These are phyloP conservation scores for Lizanozyma gosingica DNA, from an alignment of 1,139 yeast species.

Conservation along the genomic window DNA sequence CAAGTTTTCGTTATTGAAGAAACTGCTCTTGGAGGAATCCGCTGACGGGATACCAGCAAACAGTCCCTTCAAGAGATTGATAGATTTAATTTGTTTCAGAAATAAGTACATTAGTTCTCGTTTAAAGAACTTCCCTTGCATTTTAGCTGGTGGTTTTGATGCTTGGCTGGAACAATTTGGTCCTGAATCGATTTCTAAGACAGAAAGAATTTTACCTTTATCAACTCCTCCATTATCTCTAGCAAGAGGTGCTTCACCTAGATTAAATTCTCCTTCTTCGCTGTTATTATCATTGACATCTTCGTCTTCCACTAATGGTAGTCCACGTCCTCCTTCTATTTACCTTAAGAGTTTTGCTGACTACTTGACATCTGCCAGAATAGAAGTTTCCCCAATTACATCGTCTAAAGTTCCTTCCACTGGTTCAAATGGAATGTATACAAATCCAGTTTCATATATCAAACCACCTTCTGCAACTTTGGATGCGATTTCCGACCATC, in stretches of 20 bases:
- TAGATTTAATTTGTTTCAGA: constrained; percentile 41
- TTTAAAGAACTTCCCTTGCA: constrained; percentile 25
- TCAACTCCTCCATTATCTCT: constrained; percentile 18
- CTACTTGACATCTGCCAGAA: constrained; percentile 28
- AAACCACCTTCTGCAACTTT: constrained; percentile 1
- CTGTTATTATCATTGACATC: too few species aligned
- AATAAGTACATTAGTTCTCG: constrained; percentile 29
- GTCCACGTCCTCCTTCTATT: constrained; percentile 10
- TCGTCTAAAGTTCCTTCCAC: too few species aligned
- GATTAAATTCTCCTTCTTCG: too few species aligned
- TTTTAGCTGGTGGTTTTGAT: constrained; percentile 34
- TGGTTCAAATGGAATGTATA: too few species aligned
- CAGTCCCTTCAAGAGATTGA: constrained; percentile 39
- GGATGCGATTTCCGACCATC: too few species aligned
- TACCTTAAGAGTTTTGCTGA: constrained; percentile 33
- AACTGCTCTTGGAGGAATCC: constrained; percentile 14
- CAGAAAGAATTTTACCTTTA: constrained; percentile 9
- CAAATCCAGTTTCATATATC: too few species aligned
- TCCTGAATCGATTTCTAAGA: constrained; percentile 17
- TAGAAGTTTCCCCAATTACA: too few species aligned
- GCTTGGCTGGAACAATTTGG: constrained; percentile 30
- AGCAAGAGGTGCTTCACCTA: too few species aligned
- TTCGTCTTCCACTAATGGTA: constrained; percentile 4
- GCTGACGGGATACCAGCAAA: constrained; percentile 24
- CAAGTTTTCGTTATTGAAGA: constrained; percentile 21